Conservation (phyloP, 83 land plant genomes). For the Picea abies region DNA sequence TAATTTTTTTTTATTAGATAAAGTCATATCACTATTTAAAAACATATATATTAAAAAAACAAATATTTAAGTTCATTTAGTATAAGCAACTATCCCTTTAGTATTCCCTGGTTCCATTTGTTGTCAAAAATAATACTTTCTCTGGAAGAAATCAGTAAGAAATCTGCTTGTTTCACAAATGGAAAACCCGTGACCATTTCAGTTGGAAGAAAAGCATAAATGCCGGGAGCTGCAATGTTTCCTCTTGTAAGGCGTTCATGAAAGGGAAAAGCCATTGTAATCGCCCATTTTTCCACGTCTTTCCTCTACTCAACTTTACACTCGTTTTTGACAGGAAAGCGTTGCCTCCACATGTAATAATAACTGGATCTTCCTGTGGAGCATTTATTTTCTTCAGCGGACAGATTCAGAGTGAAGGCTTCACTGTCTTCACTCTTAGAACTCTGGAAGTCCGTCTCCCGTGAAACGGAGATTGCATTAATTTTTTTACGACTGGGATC, state of each 20-base stretch:
- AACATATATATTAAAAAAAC: too few relatives aligned
- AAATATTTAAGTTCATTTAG: too few relatives aligned
- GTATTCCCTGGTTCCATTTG: constrained; percentile 67
- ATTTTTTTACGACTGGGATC: too few relatives aligned
- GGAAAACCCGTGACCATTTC: constrained; percentile 59
- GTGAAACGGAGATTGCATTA: constrained; percentile 34
- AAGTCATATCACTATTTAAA: too few relatives aligned
- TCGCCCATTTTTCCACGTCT: constrained; percentile 23
- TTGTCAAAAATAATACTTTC: too few relatives aligned
- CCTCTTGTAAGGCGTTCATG: constrained; percentile 18
- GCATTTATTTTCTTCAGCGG: constrained; percentile 22
- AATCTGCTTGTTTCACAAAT: constrained; percentile 72
- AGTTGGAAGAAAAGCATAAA: constrained; percentile 71
- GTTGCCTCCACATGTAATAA: constrained; percentile 63
- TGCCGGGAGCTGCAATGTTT: constrained; percentile 22
- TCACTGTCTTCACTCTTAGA: constrained; percentile 39
- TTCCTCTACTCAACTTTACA: constrained; percentile 31
- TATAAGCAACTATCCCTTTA: too few relatives aligned
- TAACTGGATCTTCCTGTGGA: constrained; percentile 14
- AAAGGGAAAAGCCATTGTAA: constrained; percentile 60
- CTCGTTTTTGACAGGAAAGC: constrained; percentile 50
- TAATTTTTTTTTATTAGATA: too few relatives aligned
- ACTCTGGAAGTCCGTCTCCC: constrained; percentile 28
- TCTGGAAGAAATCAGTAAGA: constrained; percentile 55
- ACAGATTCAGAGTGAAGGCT: constrained; percentile 34